phyloP scores from a whole-genome alignment of 306 rosid species.

The Quercus bicolor region DNA sequence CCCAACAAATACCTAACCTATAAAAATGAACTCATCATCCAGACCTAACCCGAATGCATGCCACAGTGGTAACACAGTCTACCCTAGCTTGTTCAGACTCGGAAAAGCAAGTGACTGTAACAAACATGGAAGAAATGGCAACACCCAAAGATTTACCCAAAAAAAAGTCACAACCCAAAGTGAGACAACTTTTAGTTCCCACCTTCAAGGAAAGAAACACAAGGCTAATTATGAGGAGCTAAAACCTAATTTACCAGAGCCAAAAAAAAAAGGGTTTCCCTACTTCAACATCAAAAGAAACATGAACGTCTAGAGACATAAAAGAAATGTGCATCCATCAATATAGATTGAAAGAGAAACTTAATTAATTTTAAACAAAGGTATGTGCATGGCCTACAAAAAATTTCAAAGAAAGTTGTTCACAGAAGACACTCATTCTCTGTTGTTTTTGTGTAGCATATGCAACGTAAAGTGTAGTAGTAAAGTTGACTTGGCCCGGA shows the following conservation, averaged over 20 bases:
- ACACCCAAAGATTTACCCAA: background rate
- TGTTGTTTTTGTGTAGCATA: background rate
- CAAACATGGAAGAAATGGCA: background rate
- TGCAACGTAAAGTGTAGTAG: background rate
- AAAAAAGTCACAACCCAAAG: constrained; percentile 1
- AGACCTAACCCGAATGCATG: no score
- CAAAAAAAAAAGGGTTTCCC: background rate
- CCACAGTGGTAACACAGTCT: background rate
- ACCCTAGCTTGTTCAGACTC: background rate
- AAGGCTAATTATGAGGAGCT: constrained; percentile 10
- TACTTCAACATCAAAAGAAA: background rate
- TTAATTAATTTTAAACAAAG: background rate
- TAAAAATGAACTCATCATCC: no score
- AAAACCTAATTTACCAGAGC: background rate
- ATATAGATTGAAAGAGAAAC: background rate
- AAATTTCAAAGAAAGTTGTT: background rate
- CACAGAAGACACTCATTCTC: background rate
- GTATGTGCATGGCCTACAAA: background rate
- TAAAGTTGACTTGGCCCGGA: background rate
- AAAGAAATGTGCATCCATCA: background rate
- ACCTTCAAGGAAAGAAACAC: background rate
- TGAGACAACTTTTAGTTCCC: background rate
- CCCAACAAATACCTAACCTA: no score
- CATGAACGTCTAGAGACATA: background rate
- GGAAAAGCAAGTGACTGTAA: background rate